Evolutionary conservation across 2,329 filamentous ascomycete species (phyloP).

Genomic region (Paecilomyces sp.): DNA sequence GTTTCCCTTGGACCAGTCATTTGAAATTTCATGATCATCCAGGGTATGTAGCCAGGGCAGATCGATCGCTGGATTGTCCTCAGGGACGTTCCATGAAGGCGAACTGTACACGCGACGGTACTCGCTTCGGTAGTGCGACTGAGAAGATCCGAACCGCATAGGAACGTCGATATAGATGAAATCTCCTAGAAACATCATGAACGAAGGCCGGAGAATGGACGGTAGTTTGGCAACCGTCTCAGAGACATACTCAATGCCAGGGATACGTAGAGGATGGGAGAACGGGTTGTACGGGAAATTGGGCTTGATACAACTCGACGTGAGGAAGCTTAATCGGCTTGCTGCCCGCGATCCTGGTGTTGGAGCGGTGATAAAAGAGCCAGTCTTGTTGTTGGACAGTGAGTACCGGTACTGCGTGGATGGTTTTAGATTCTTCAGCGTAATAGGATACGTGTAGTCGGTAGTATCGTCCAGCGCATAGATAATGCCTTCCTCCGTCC

Average conservation of each 20-base stretch:
- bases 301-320: conserved; percentile 86
- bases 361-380: conserved; percentile 73
- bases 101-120: conserved; percentile 95
- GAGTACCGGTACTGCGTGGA: conserved; percentile 75
- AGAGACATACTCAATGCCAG: conserved; percentile 70
- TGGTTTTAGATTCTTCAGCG: conserved; percentile 58
- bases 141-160: conserved; percentile 62
- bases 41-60: conserved; percentile 97
- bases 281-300: conserved; percentile 82
- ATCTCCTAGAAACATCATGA: conserved; percentile 54
- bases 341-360: conserved; percentile 56
- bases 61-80: conserved; percentile 52
- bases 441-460: conserved; percentile 72
- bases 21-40: conserved; percentile 93
- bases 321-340: conserved; percentile 79
- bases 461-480: conserved; percentile 64
- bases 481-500: conserved; percentile 61
- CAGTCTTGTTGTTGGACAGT: conserved; percentile 79
- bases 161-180: conserved; percentile 66
- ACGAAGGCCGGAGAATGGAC: conserved; percentile 42
- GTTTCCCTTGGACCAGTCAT: conserved; percentile 78
- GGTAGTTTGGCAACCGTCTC: conserved; percentile 63
- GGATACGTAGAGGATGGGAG: conserved; percentile 75
- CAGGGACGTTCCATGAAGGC: conserved; percentile 70
- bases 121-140: conserved; percentile 76